Percentiles rank a stretch among this genome's conserved stretches.
Conservation (phyloP, 163 green algal genomes). For the Volvox carteri region DNA sequence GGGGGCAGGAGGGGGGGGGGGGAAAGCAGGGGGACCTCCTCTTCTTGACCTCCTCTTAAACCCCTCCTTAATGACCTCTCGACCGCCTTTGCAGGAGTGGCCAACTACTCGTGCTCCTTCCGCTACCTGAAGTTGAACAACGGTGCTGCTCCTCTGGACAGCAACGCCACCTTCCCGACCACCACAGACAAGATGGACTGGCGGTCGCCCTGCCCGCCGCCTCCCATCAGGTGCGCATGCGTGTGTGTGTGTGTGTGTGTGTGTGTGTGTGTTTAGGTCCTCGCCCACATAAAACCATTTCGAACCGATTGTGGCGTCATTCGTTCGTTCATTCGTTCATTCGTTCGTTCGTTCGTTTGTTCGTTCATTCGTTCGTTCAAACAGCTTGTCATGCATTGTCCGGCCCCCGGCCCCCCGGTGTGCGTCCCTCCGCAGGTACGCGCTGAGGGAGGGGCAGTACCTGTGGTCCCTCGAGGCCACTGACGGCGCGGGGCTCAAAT, state of each 20-base stretch:
- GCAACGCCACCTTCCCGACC: not conserved
- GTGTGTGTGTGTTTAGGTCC: too few relatives aligned
- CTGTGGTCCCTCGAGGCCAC: slow-evolving; percentile 2
- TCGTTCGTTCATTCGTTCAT: too few relatives aligned
- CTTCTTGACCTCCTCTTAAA: not conserved
- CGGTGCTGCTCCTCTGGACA: not conserved
- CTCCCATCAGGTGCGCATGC: not conserved
- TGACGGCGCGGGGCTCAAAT: slow-evolving; percentile 3
- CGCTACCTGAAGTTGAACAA: not conserved
- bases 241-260: not conserved
- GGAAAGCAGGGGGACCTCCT: too few relatives aligned
- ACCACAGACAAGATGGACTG: not conserved
- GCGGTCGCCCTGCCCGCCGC: not conserved
- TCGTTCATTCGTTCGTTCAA: too few relatives aligned
- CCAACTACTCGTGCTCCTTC: slow-evolving; percentile 31
- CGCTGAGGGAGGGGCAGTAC: slow-evolving; percentile 25
- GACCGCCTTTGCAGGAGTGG: too few relatives aligned
- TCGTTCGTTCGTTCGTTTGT: too few relatives aligned
- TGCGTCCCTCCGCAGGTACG: slow-evolving; percentile 26
- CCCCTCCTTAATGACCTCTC: too few relatives aligned
- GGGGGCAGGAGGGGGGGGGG: not conserved
- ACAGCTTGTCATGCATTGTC: too few relatives aligned
- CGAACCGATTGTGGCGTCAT: too few relatives aligned
- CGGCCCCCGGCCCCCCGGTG: too few relatives aligned
- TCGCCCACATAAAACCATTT: too few relatives aligned